These are phyloP conservation scores for Colletotrichum orchidophilum DNA, from an alignment of 2,329 filamentous ascomycete genomes.

Conservation along the genomic window DNA sequence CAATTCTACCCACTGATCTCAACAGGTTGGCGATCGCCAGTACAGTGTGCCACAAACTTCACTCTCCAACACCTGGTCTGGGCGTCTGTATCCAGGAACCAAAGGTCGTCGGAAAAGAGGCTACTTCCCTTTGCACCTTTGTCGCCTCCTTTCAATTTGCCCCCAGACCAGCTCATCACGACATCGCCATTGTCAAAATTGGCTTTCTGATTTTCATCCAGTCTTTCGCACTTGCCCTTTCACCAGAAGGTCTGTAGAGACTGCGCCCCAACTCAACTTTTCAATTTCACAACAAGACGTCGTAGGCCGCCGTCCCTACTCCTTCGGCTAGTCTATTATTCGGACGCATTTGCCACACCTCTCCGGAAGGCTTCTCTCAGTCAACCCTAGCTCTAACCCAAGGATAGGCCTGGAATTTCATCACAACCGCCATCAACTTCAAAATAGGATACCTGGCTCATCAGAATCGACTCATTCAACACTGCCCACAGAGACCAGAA, in stretches of 20 bases:
- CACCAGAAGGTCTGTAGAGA: background rate
- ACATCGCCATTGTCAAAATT: background rate
- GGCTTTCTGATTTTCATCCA: background rate
- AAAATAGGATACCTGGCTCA: background rate
- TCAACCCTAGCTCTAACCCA: background rate
- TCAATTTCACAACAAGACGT: background rate
- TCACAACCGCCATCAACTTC: background rate
- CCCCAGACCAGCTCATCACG: background rate
- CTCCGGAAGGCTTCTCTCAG: background rate
- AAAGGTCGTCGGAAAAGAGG: background rate
- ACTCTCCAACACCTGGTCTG: background rate
- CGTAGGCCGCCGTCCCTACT: background rate
- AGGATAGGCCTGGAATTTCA: background rate
- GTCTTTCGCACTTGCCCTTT: background rate
- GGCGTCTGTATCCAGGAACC: background rate
- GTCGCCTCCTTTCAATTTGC: constrained; percentile 5
- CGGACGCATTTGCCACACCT: background rate
- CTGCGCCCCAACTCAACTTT: no score
- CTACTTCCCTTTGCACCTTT: background rate
- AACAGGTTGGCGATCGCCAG: background rate
- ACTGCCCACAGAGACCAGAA: background rate
- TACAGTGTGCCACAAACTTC: constrained; percentile 2
- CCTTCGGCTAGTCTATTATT: background rate
- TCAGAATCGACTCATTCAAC: background rate
- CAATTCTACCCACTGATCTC: background rate